Base-by-base conservation (phyloP, 371 early-diverging fungal species). In the Mucor lusitanicus region DNA sequence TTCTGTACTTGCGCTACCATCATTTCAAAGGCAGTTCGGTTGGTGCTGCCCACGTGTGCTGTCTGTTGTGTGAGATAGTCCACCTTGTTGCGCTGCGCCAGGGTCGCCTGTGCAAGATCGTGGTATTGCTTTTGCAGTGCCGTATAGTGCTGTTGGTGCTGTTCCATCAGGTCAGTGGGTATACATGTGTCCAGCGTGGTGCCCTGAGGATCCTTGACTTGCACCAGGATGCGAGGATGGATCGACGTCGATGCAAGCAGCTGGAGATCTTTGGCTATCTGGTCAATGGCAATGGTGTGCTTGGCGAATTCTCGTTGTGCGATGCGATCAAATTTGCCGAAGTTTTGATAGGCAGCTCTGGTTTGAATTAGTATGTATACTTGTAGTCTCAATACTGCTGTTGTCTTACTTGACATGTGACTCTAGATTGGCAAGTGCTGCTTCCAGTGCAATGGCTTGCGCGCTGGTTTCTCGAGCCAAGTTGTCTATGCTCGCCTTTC, bases 301-400 rank as follows among this genome's bases (percentile, higher is more conserved):
- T 69, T 72, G 23, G 64, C 27, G 37, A 72, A 72, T 32, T 69
- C 69, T 50, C 69, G 44, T 53, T 72, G 72, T 13, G 65, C 72
- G n/a, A 72, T 72, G n/a, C 72, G 64, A 21, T 68, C 69, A 57
- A 72, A 72, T 53, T 65, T 72, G 21, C 44, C 55, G n/a, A 72
- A 50, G 15, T 39, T 68, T 42, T 72, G 65, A 40, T 68, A 35
- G 28, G 72, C 72, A 2, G 68, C 46, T 54, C 69, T 71, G 30
- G 33, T 55, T 19, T 33, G 5, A 37, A 23, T 23, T 33, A 28
- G 21, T 28, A 21, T 32, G 4, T 44, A 27, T 61, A 35, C 35
- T 13, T 60, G 17, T 53, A 27, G 25, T 59, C 3, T 15, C n/a
- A 19, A 12, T n/a, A 46, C 13, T 13, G 33, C n/a, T 37, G 7